Base-by-base conservation (phyloP, 805 yeast genomes). In the Nakazawaea anatomiae region DNA sequence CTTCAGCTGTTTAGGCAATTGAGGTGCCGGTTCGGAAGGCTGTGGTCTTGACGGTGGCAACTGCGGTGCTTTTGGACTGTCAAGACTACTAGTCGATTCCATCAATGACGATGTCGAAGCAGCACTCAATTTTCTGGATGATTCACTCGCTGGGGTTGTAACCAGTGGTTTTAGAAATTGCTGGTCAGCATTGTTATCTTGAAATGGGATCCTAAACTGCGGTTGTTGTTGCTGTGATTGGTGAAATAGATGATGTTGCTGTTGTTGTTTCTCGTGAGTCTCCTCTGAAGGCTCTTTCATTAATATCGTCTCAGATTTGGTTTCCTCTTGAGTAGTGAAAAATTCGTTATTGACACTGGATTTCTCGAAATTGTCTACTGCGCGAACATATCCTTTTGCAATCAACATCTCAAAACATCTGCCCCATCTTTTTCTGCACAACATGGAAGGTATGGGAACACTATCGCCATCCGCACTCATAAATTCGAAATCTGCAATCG, bases 401-500 rank as follows among this genome's bases (percentile, higher is more conserved):
- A 87, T 63, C 14, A 86, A 55, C 55, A 74, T 73, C 55, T 83
- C 83, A 60, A 87, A 87, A 54, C 78, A 83, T 35, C 79, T 65
- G 0, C 94, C 94, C 95, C 95, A 87, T 60, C 94, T 71, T 57
- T 82, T 85, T 56, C 87, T 73, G 48, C 87, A 70, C 4, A 87
- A 67, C 55, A 71, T 73, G 45, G 81, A 53, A 0, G 91, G 85
- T 4, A 83, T 80, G 0, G 84, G 80, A 12, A 85, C 72, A n/a
- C 82, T 67, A 43, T 80, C 83, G 6, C 91, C 92, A 58, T 81
- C 87, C n/a, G 79, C 72, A 1, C 87, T 76, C 8, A 86, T 74
- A 46, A 87, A 70, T 60, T 86, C 90, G 61, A 87, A 82, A 65
- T 87, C 94, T 0, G 89, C 75, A 6, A 86, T 66, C 6, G 82